Percentiles rank a stretch among this genome's conserved stretches.
phyloP scores from a whole-genome alignment of 75 land plant species.

The Sequoia sempervirens region DNA sequence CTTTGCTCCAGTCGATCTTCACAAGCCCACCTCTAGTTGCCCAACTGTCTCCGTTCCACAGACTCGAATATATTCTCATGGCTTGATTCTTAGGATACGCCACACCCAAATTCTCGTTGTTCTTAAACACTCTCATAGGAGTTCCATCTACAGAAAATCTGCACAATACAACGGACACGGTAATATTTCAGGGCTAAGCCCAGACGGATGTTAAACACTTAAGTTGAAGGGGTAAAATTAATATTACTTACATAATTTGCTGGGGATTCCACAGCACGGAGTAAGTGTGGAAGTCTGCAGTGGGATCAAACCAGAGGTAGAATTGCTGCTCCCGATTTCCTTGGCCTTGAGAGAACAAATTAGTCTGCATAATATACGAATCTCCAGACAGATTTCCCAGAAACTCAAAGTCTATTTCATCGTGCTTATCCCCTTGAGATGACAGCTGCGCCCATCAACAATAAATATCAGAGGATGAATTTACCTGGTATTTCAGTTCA shows the following conservation, averaged over 20 bases:
- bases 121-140: slow-evolving; percentile 18
- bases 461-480: background rate
- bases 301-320: background rate
- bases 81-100: slow-evolving; percentile 15
- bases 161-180: background rate
- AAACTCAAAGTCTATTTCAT: slow-evolving; percentile 33
- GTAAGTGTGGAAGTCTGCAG: background rate
- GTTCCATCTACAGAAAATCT: slow-evolving; percentile 23
- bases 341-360: slow-evolving; percentile 20
- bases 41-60: slow-evolving; percentile 16
- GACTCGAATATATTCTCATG: slow-evolving; percentile 18
- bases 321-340: slow-evolving; percentile 22
- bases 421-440: slow-evolving; percentile 12
- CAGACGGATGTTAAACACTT: too few relatives aligned
- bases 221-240: background rate
- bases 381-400: slow-evolving; percentile 17
- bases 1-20: slow-evolving; percentile 16
- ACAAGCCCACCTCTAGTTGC: slow-evolving; percentile 16
- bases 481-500: too few relatives aligned
- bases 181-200: too few relatives aligned
- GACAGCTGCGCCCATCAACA: slow-evolving; percentile 9
- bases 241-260: background rate
- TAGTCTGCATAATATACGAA: slow-evolving; percentile 22
- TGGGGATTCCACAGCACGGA: background rate
- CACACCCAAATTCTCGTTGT: slow-evolving; percentile 23